phyloP scores from a whole-genome alignment of 73 alveolate species.

The Paramecium bursaria region DNA sequence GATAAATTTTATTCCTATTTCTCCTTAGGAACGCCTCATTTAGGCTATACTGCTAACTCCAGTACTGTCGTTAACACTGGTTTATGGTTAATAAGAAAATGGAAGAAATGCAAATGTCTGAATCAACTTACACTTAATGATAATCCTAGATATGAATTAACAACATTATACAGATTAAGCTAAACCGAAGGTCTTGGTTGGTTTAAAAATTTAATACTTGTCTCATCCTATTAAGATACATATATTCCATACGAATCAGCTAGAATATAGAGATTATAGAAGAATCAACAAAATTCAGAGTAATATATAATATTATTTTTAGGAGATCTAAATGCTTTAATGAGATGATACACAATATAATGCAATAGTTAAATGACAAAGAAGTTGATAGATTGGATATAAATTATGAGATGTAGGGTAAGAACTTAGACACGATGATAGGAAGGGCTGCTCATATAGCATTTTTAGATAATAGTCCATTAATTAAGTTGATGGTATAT shows the following conservation, averaged over 20 bases:
- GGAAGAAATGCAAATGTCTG: slow-evolving; percentile 51
- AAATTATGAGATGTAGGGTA: slow-evolving; percentile 62
- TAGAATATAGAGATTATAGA: slow-evolving; percentile 84
- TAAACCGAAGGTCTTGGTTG: slow-evolving; percentile 84
- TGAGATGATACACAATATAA: slow-evolving; percentile 26
- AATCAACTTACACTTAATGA: slow-evolving; percentile 44
- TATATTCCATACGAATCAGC: slow-evolving; percentile 98
- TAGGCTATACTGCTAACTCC: slow-evolving; percentile 84
- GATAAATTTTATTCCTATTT: slow-evolving; percentile 84
- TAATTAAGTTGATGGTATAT: slow-evolving; percentile 89
- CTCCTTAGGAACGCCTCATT: slow-evolving; percentile 91
- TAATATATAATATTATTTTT: not conserved
- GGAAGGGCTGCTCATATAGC: slow-evolving; percentile 99
- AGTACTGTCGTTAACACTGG: slow-evolving; percentile 92
- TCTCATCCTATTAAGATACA: slow-evolving; percentile 92
- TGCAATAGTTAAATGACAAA: not conserved
- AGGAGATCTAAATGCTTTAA: not conserved
- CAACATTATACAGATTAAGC: slow-evolving; percentile 83
- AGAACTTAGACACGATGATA: slow-evolving; percentile 94
- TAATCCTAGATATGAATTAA: not conserved
- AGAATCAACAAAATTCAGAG: not conserved
- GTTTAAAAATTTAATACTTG: slow-evolving; percentile 91
- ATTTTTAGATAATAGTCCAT: slow-evolving; percentile 95
- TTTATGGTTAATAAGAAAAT: slow-evolving; percentile 51
- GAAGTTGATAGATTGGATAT: slow-evolving; percentile 66